Evolutionary conservation across 2,329 filamentous ascomycete species (phyloP), one percentile per base, ranked within the genome.

Genomic region (Pseudogymnoascus sp.): DNA sequence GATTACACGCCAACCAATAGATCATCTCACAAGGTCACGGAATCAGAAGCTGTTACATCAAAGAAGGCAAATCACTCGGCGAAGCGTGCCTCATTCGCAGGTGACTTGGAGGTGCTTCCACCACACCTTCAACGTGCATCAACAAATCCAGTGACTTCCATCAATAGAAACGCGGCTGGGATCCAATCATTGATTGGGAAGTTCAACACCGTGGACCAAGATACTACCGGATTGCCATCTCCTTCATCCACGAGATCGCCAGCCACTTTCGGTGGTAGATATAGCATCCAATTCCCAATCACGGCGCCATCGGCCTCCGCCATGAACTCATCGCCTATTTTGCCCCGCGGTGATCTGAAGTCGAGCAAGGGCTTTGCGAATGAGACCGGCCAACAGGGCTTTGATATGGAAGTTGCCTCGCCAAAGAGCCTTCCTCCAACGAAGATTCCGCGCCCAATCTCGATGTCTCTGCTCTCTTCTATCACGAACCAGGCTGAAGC

Each of bases 241-340:
- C 50, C 62, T 47, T 53, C 64, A 14, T 62, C 66, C 8, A 65
- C 62, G 6, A 67, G 64, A 38, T 62, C 63, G 6, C 47, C 14
- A 31, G 47, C 8, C 6, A 53, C 25, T 31, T 28, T 31, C 4
- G n/a, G 47, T 5, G 47, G 47, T 31, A 53, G 25, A 31, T 53
- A 53, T 12, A 53, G 47, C n/a, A 11, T 53, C 10, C 47, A 53
- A 31, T 53, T 53, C n/a, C 25, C 47, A 53, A 28, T 31, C 7
- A 6, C 47, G 2, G 25, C n/a, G 16, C 47, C 47, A 53, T 53
- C 47, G 5, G 5, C 47, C n/a, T 53, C 31, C 8, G 47, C 25
- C 4, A 53, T 31, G 14, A 31, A 31, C 47, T 31, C 47, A 31
- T 31, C 47, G 10, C 47, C 25, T 53, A 16, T 53, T 18, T 53